phyloP scores from a whole-genome alignment of 2,329 filamentous ascomycete genomes.

The Colletotrichum sidae region DNA sequence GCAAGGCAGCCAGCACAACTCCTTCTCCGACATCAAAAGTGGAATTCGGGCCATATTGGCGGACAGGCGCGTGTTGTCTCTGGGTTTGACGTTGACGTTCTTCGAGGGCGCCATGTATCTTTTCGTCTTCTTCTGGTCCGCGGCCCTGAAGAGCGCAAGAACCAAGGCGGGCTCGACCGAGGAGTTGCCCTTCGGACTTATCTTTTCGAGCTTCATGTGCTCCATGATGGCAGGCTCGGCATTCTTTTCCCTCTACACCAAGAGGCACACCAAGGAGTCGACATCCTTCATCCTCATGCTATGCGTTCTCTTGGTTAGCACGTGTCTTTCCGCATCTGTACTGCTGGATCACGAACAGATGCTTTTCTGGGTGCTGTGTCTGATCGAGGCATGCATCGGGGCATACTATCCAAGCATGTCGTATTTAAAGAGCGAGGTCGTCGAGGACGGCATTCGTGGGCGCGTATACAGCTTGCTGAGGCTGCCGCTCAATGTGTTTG shows the following conservation, averaged over 20 bases:
- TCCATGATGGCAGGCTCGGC: conserved; percentile 68
- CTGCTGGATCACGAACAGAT: conserved; percentile 54
- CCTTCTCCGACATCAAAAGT: conserved; percentile 38
- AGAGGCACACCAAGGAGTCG: conserved; percentile 45
- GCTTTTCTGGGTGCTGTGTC: conserved; percentile 67
- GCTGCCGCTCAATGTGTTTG: conserved; percentile 67
- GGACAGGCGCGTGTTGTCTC: conserved; percentile 61
- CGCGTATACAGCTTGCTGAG: conserved; percentile 68
- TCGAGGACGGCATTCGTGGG: conserved; percentile 65
- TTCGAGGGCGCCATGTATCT: conserved; percentile 73
- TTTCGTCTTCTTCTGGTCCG: conserved; percentile 73
- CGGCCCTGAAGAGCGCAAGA: conserved; percentile 60
- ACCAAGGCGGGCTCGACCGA: conserved; percentile 43
- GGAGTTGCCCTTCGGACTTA: conserved; percentile 57
- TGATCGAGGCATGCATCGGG: conserved; percentile 68
- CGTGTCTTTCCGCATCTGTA: conserved; percentile 54
- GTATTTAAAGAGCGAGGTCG: conserved; percentile 63
- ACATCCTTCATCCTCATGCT: conserved; percentile 50
- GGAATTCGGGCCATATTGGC: conserved; percentile 43
- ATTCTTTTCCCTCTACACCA: conserved; percentile 51
- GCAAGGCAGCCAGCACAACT: conserved; percentile 20
- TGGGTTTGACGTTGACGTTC: conserved; percentile 65
- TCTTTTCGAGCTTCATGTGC: conserved; percentile 68
- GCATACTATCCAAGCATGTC: conserved; percentile 69
- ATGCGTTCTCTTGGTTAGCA: conserved; percentile 46